phyloP scores from a whole-genome alignment of 192 early-diverging fungal species.

The Allomyces javanicus region DNA sequence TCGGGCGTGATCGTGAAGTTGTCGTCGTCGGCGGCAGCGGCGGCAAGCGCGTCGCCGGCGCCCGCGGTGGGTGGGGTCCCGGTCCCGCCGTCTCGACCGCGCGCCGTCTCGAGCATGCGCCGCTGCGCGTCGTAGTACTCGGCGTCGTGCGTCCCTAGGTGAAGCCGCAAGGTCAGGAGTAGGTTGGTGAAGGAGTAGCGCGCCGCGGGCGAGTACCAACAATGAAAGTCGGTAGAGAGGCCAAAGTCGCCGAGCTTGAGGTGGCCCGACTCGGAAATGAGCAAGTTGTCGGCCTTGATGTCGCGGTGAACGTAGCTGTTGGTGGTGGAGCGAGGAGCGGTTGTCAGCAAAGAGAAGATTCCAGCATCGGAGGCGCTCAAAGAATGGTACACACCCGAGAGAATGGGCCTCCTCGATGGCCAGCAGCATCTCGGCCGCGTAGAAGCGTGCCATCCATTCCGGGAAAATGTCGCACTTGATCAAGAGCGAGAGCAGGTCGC shows the following conservation, averaged over 20 bases:
- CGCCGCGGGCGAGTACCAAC: no score
- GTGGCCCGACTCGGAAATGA: slow-evolving; percentile 32
- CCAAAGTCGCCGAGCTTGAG: slow-evolving; percentile 45
- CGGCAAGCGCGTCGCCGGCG: no score
- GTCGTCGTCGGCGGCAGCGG: no score
- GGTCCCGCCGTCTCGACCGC: no score
- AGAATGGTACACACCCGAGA: slow-evolving; percentile 48
- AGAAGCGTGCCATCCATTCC: slow-evolving; percentile 62
- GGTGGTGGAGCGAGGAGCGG: background rate
- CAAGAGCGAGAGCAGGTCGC: slow-evolving; percentile 58
- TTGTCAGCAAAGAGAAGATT: no score
- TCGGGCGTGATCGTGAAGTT: no score
- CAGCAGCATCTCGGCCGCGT: slow-evolving; percentile 69
- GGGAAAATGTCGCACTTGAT: slow-evolving; percentile 49
- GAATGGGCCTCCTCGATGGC: slow-evolving; percentile 63
- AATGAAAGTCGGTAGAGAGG: background rate
- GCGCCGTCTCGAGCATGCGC: no score
- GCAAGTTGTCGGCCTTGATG: slow-evolving; percentile 28
- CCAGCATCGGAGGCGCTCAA: no score
- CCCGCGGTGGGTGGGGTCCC: background rate
- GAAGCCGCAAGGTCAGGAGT: no score
- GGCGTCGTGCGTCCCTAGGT: no score
- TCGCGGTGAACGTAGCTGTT: slow-evolving; percentile 25
- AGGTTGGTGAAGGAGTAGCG: no score
- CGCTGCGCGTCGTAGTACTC: no score